Base-by-base conservation (phyloP, 495 filamentous ascomycete species). In the Penicillium diatomitis region DNA sequence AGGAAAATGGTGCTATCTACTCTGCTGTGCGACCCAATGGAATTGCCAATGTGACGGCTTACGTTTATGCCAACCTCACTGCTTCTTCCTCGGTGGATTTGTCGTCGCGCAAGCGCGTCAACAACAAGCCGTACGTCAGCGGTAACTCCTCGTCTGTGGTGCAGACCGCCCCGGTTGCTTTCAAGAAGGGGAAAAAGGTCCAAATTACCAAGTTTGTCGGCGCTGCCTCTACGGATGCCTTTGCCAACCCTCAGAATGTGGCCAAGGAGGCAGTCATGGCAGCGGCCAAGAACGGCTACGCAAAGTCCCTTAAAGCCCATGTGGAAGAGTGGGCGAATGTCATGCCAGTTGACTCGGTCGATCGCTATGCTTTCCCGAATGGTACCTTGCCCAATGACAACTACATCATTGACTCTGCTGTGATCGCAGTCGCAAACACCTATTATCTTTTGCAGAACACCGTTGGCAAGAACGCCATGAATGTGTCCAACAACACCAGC, bases 361-460 rank as follows among this genome's bases (percentile, higher is more conserved):
- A 88, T 58, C 70, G 71, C 52, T 87, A 79, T 54, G 64, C 68
- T 3, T 64, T 76, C 43, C 79, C 82, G 4, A 82, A 82, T 33
- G 82, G 81, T 6, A 69, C 68, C 10, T 62, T 90, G 7, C 85
- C 82, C 2, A 58, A 68, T 0, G 80, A 88, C 52, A 50, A 60
- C 8, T 71, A 83, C 43, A 71, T 85, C 29, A 66, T 78, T 43
- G 75, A 81, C 50, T 66, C 78, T 30, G 81, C 85, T 12, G 79
- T 89, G 36, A 73, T 76, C 8, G 72, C 83, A 1, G 76, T 88
- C 4, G 76, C 80, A 4, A 86, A 80, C 48, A 71, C 78, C 1
- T 90, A 83, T 62, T 82, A 87, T 52, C 63, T 90, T 0, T 63
- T 90, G 12, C 82, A 87, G 50, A 85, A 86, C 47, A 84, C 79